phyloP scores from a whole-genome alignment of 148 eudicot species.

The Camellia granthamiana region DNA sequence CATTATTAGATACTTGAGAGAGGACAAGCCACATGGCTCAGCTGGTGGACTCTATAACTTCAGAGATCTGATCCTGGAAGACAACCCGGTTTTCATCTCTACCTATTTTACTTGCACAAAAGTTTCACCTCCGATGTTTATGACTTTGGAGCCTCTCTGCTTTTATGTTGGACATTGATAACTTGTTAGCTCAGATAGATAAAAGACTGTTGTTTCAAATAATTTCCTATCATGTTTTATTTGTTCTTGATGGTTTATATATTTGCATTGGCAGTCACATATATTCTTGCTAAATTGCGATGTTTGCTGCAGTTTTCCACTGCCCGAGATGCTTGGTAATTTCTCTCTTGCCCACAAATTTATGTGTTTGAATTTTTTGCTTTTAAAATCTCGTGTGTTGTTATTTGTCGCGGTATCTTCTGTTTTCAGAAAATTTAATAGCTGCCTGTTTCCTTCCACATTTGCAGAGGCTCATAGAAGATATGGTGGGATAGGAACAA shows the following conservation, averaged over 20 bases:
- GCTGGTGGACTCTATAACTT: constrained; percentile 84
- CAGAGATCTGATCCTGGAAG: constrained; percentile 81
- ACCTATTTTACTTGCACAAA: constrained; percentile 9
- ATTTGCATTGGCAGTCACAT: constrained; percentile 56
- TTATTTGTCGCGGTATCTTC: constrained; percentile 11
- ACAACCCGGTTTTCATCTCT: constrained; percentile 49
- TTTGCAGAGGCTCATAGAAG: constrained; percentile 65
- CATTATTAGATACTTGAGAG: constrained; percentile 68
- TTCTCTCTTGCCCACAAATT: background rate
- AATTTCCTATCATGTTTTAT: background rate
- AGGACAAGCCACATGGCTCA: constrained; percentile 88
- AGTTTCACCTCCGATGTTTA: background rate
- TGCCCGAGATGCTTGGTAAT: constrained; percentile 93
- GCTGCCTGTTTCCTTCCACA: constrained; percentile 14
- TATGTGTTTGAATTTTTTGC: background rate
- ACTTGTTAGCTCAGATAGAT: background rate
- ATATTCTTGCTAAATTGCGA: constrained; percentile 92
- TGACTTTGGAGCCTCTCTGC: background rate
- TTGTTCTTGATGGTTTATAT: background rate
- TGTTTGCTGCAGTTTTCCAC: constrained; percentile 95
- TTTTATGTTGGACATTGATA: background rate
- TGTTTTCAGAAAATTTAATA: constrained; percentile 4
- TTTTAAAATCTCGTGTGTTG: background rate
- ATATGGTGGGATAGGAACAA: constrained; percentile 68
- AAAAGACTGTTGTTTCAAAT: background rate